These are phyloP conservation scores for Peribolospora baueri DNA, from an alignment of 768 basidiomycete genomes.

Conservation along the genomic window DNA sequence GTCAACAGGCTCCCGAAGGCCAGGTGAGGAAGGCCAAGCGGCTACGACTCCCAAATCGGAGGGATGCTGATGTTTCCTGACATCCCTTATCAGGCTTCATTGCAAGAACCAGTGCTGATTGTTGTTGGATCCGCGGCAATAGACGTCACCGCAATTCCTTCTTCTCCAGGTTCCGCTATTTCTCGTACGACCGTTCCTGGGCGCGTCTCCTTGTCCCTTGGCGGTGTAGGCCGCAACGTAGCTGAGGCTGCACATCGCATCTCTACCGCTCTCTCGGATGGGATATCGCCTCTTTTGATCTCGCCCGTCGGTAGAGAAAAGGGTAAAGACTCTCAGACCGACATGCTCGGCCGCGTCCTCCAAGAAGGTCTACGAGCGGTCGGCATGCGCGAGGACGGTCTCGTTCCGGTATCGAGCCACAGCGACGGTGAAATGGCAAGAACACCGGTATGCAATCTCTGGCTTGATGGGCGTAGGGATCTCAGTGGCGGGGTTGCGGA, in stretches of 20 bases:
- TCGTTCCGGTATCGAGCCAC: conserved; percentile 21
- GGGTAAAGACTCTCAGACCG: conserved; percentile 16
- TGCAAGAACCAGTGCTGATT: conserved; percentile 23
- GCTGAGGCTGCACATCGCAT: conserved; percentile 66
- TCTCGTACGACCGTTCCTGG: conserved; percentile 57
- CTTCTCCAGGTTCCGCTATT: conserved; percentile 11
- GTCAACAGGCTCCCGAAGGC: background rate
- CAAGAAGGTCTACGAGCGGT: conserved; percentile 30
- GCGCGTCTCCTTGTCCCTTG: conserved; percentile 40
- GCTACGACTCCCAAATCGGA: background rate
- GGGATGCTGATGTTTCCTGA: background rate
- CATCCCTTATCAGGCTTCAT: background rate
- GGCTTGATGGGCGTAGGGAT: conserved; percentile 44
- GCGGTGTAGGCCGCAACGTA: conserved; percentile 87
- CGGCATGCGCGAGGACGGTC: conserved; percentile 64
- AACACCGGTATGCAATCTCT: conserved; percentile 69
- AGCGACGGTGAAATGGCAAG: conserved; percentile 18
- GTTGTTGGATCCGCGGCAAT: conserved; percentile 72
- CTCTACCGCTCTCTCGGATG: conserved; percentile 16
- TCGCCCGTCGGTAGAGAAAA: conserved; percentile 37
- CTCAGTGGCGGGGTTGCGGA: conserved; percentile 75
- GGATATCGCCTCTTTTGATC: conserved; percentile 28
- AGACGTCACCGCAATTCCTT: conserved; percentile 42
- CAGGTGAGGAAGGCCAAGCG: conserved; percentile 1
- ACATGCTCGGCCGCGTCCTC: conserved; percentile 49